Base-by-base conservation (phyloP, 345 rosid genomes). In the Hibiscus trionum region DNA sequence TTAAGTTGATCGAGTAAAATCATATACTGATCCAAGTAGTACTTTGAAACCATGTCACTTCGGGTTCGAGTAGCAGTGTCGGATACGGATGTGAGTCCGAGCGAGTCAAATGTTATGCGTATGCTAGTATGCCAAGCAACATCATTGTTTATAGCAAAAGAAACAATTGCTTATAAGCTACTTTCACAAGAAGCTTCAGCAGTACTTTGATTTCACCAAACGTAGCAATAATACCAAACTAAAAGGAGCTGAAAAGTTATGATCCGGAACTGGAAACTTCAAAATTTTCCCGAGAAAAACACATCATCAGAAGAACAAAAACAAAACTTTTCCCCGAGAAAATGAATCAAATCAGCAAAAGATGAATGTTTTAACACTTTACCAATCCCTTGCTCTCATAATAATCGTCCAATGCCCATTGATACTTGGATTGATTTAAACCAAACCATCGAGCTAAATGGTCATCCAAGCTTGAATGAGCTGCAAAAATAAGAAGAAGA, bases 371-470 rank as follows among this genome's bases (percentile, higher is more conserved):
- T n/a, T 5, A 33, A 31, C 10, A 53, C 88, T 21, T 85, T 85
- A 92, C 99, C 85, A 88, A 71, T 75, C 82, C 91, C 82, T 95
- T 95, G 88, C 72, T 80, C 79, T 90, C 88, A 69, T 90, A 89
- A 70, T 95, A 95, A 84, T 90, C 93, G 57, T 95, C 98, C 81
- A 95, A 73, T 42, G 99, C 99, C 99, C 99, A 95, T 61, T 95
- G 99, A 59, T 92, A 95, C 88, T 90, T 95, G 8, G 99, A 95
- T 73, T 92, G 99, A 82, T 95, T 85, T 79, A 95, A 87, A 24
- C 99, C 99, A 73, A 92, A 89, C 99, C 99, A 95, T 14, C 93
- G 90, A 11, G 97, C 96, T 87, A 95, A 77, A 82, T 89, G 90
- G 61, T 90, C 98, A 82, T 95, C 99, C 84, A 95, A 86, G 71